Percentiles rank a stretch among this genome's conserved stretches.
Conservation (phyloP, 1,139 yeast genomes). For the Protomyces pachydermus region DNA sequence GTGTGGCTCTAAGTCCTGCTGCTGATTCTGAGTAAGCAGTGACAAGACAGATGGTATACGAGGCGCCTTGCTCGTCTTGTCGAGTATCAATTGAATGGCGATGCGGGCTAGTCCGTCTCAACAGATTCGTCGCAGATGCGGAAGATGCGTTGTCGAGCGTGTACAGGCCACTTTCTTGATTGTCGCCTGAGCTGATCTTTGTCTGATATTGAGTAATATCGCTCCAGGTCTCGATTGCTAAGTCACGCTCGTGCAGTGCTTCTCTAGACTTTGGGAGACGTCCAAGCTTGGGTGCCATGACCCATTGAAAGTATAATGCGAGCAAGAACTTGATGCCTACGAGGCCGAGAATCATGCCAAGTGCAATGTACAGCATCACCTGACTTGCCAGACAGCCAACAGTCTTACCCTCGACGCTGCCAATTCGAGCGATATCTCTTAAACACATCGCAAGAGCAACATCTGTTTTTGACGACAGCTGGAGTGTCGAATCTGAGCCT, state of each 20-base stretch:
- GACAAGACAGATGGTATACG: constrained; percentile 41
- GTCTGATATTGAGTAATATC: constrained; percentile 40
- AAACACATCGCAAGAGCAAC: constrained; percentile 74
- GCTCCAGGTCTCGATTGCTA: constrained; percentile 75
- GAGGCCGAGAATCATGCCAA: constrained; percentile 76
- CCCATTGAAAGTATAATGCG: constrained; percentile 89
- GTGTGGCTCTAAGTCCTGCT: constrained; percentile 43
- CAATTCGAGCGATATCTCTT: constrained; percentile 82
- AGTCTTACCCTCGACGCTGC: constrained; percentile 80
- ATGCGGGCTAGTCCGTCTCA: constrained; percentile 41
- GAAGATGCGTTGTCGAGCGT: constrained; percentile 41
- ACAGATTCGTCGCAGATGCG: constrained; percentile 45
- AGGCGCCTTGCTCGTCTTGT: constrained; percentile 43
- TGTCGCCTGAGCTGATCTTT: constrained; percentile 37
- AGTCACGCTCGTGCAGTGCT: constrained; percentile 48
- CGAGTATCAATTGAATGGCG: constrained; percentile 41
- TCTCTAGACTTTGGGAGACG: constrained; percentile 69
- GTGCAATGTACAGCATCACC: constrained; percentile 71
- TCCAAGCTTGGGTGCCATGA: constrained; percentile 46
- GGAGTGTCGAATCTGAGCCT: constrained; percentile 78
- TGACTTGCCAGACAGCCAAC: constrained; percentile 94
- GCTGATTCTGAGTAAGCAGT: constrained; percentile 48
- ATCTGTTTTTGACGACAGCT: constrained; percentile 63
- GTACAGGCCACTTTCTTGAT: constrained; percentile 43
- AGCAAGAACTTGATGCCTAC: constrained; percentile 70